Evolutionary conservation across 2,329 filamentous ascomycete genomes (phyloP).

Genomic region (Colletotrichum camelliae): DNA sequence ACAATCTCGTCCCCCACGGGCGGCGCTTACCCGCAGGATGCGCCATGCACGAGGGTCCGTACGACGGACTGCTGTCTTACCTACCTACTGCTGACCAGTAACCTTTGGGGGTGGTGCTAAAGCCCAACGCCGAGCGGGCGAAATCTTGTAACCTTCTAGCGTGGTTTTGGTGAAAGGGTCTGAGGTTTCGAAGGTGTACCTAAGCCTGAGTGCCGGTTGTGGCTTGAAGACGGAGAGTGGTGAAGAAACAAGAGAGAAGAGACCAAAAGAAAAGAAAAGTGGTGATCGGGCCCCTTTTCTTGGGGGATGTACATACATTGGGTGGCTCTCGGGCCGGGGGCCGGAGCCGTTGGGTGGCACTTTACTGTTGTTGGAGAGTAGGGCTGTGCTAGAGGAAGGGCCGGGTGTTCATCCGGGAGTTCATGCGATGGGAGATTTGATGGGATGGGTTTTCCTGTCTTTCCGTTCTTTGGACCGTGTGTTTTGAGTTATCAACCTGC

Average conservation of each 20-base stretch:
- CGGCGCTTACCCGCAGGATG: not conserved
- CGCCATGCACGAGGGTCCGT: not conserved
- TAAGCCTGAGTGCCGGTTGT: not conserved
- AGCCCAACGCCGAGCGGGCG: not conserved
- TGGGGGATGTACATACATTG: not conserved
- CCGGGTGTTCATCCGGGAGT: not conserved
- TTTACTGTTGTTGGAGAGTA: not conserved
- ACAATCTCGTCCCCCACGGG: not conserved
- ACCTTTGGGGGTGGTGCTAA: not conserved
- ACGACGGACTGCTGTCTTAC: not conserved
- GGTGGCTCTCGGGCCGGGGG: not conserved
- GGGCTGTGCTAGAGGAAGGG: not conserved
- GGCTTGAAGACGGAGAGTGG: not conserved
- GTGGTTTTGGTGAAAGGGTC: not conserved
- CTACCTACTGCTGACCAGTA: not conserved
- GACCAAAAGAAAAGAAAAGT: not conserved
- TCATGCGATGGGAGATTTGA: not conserved
- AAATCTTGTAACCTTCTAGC: not conserved
- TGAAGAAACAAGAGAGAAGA: not conserved
- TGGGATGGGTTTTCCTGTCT: not conserved
- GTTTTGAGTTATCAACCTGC: not conserved
- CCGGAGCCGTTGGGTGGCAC: not conserved
- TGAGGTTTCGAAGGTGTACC: not conserved
- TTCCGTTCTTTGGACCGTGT: not conserved
- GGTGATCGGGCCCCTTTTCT: not conserved